Percentiles rank a stretch among this genome's conserved stretches.
Conservation (phyloP, 2,329 filamentous ascomycete genomes). For the Apiospora arundinis region DNA sequence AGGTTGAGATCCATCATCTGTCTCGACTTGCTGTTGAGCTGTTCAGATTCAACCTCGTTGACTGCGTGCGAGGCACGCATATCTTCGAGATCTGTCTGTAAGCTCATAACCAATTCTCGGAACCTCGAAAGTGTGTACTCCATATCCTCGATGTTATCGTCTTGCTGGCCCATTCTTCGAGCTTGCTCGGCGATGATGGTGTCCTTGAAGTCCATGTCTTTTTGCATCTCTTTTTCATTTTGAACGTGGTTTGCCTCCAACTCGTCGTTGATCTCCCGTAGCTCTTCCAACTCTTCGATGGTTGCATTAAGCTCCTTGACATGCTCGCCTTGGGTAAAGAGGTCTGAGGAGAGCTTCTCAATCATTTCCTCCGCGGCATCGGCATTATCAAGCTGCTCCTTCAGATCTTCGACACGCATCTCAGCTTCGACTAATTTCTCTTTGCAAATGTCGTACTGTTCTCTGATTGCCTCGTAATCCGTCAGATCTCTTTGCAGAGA, state of each 20-base stretch:
- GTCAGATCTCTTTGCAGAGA: constrained; percentile 75
- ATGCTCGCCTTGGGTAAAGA: constrained; percentile 81
- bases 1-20: constrained; percentile 97
- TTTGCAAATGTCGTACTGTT: constrained; percentile 72
- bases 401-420: constrained; percentile 80
- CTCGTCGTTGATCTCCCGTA: constrained; percentile 94
- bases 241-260: constrained; percentile 92
- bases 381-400: constrained; percentile 88
- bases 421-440: constrained; percentile 77
- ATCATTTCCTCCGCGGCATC: constrained; percentile 92
- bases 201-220: constrained; percentile 90
- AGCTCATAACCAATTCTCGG: constrained; percentile 82
- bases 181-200: constrained; percentile 82
- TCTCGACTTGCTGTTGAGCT: constrained; percentile 84
- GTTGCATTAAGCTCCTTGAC: constrained; percentile 82
- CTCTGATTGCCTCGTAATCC: constrained; percentile 70
- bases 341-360: constrained; percentile 87
- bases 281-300: constrained; percentile 84
- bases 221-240: constrained; percentile 91
- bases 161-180: constrained; percentile 75
- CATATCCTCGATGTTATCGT: constrained; percentile 81
- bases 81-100: constrained; percentile 88
- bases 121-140: constrained; percentile 91
- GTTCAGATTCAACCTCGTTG: constrained; percentile 89
- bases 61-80: constrained; percentile 92